These are phyloP conservation scores for Skeletonema potamos DNA, from an alignment of 108 stramenopile genomes.

Conservation along the genomic window DNA sequence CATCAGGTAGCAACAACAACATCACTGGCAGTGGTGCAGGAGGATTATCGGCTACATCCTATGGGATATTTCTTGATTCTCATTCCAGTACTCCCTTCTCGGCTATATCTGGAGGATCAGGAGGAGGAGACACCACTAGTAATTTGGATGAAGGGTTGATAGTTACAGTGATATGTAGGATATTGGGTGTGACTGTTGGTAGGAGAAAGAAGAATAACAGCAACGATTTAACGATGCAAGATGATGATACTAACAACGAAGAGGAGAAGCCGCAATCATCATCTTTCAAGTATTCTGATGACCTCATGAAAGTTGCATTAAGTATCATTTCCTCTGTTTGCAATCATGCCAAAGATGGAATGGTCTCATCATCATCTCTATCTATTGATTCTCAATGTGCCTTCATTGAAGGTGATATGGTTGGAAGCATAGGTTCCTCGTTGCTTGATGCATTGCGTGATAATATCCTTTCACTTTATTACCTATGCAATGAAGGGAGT, in stretches of 20 bases:
- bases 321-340: slow-evolving; percentile 12
- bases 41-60: slow-evolving; percentile 12
- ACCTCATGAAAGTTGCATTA: neutral
- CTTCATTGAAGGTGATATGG: slow-evolving; percentile 26
- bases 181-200: slow-evolving; percentile 26
- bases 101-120: neutral
- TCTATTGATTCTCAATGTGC: slow-evolving; percentile 5
- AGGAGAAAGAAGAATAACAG: slow-evolving; percentile 3
- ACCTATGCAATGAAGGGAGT: neutral
- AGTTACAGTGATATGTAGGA: slow-evolving; percentile 17
- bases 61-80: slow-evolving; percentile 23
- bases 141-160: slow-evolving; percentile 25
- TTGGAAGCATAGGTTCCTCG: slow-evolving; percentile 13
- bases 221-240: neutral
- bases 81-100: neutral
- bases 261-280: neutral
- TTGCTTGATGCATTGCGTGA: slow-evolving; percentile 24
- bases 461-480: neutral
- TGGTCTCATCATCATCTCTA: neutral
- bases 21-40: neutral
- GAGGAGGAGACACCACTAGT: neutral
- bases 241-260: neutral
- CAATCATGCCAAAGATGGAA: slow-evolving; percentile 29
- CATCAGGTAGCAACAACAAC: slow-evolving; percentile 3
- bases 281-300: neutral